Base-by-base conservation (phyloP, 2,329 filamentous ascomycete species). In the Tetracladium maxilliforme region DNA sequence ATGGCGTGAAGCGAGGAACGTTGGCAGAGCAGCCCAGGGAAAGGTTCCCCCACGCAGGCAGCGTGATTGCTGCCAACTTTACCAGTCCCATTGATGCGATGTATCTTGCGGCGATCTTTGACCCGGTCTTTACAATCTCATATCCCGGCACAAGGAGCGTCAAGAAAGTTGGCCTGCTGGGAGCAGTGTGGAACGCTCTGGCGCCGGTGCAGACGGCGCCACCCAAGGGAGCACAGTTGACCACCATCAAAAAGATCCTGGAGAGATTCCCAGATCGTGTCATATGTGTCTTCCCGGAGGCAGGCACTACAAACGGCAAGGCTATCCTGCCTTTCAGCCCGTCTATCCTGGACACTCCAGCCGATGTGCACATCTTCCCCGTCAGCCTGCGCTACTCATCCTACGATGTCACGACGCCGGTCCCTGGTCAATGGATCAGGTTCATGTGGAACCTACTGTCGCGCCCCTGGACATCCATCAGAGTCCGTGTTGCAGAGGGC, bases 41-140 rank as follows among this genome's bases (percentile, higher is more conserved):
- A 31, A 71, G 82, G 20, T 70, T 95, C 11, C 90, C 90, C 2
- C 70, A 77, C 28, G 70, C 76, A 5, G 72, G 79, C 23, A 79
- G 76, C 28, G 63, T 98, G 38, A 90, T 98, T 40, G 86, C 83
- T 24, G 78, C 81, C 25, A 90, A 83, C 33, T 90, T 86, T 47
- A 94, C 86, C 17, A 92, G 81, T 7, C 90, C 90, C 7, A 70
- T 98, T 46, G 90, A 98, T 48, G 77, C 84, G 10, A 58, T 98
- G 29, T 98, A 95, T 51, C 72, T 98, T 14, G 83, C 90, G 31
- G 86, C 84, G 34, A 83, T 95, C 43, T 98, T 95, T 58, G 83
- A 94, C 47, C 90, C 90, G 4, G 66, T 98, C 47, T 95, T 98
- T 54, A 92, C 84, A 8, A 60, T 80, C 22, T 82, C 78, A 1